A percentile compares a stretch with the other conserved stretches of the same genome.
Evolutionary conservation across 208 protist genomes (phyloP).

Genomic region (Trypanosoma mega): DNA sequence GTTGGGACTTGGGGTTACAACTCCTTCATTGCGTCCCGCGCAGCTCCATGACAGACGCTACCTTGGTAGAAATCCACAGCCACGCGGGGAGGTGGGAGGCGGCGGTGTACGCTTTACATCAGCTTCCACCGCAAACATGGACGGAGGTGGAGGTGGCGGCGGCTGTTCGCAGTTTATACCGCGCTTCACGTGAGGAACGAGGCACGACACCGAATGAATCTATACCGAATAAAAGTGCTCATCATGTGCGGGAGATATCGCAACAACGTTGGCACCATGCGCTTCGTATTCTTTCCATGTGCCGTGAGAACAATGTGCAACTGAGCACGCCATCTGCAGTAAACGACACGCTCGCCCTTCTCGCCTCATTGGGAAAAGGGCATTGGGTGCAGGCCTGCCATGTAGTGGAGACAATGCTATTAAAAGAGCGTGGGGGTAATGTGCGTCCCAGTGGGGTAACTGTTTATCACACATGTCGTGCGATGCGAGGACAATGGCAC

Average conservation of each 20-base stretch:
- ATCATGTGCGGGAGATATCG: background rate
- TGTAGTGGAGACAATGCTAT: slow-evolving; percentile 40
- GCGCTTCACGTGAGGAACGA: slow-evolving; percentile 20
- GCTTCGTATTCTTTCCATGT: slow-evolving; percentile 21
- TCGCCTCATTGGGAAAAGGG: slow-evolving; percentile 24
- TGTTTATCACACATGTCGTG: slow-evolving; percentile 55
- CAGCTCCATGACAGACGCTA: slow-evolving; percentile 29
- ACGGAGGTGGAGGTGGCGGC: slow-evolving; percentile 63
- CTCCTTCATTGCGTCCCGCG: slow-evolving; percentile 21
- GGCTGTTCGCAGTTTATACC: slow-evolving; percentile 49
- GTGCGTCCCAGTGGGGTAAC: slow-evolving; percentile 54
- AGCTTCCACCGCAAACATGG: slow-evolving; percentile 39
- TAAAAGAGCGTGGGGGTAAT: background rate
- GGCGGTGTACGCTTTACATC: slow-evolving; percentile 34
- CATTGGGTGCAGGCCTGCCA: slow-evolving; percentile 45
- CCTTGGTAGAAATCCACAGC: slow-evolving; percentile 45
- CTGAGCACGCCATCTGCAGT: slow-evolving; percentile 51
- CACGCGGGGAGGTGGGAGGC: slow-evolving; percentile 29
- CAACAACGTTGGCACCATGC: slow-evolving; percentile 4
- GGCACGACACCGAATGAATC: background rate
- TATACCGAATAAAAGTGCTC: too few relatives aligned
- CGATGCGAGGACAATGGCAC: slow-evolving; percentile 28
- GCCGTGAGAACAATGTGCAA: slow-evolving; percentile 10
- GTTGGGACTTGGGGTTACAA: slow-evolving; percentile 23
- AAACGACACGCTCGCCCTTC: slow-evolving; percentile 58